Percentiles rank a stretch among this genome's conserved stretches.
Conservation (phyloP, 2,329 filamentous ascomycete species). For the Epichloe sp. region DNA sequence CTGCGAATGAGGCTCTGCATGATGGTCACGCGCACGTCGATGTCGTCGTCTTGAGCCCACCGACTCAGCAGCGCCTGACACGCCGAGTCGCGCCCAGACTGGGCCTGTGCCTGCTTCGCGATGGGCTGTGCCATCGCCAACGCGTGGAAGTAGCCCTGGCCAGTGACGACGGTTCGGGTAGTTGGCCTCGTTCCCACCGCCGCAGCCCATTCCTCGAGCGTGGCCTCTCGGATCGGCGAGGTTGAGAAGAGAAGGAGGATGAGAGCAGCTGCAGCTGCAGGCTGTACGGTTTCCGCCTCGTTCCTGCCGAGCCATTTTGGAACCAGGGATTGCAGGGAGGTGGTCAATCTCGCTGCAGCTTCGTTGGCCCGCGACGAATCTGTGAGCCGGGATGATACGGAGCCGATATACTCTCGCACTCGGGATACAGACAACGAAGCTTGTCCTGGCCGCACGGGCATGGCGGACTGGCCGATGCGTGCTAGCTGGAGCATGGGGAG, state of each 20-base stretch:
- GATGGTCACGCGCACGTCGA: constrained; percentile 42
- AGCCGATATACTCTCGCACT: constrained; percentile 9
- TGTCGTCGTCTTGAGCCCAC: constrained; percentile 36
- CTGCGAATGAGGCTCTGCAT: constrained; percentile 39
- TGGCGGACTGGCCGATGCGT: constrained; percentile 9
- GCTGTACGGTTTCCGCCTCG: constrained; percentile 36
- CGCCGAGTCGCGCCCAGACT: constrained; percentile 19
- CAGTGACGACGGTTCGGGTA: constrained; percentile 24
- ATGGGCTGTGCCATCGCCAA: constrained; percentile 37
- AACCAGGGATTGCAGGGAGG: constrained; percentile 21
- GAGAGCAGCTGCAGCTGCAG: constrained; percentile 37
- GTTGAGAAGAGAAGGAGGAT: constrained; percentile 33
- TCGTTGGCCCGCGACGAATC: background rate
- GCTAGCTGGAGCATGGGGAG: constrained; percentile 33
- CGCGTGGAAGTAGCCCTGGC: constrained; percentile 39
- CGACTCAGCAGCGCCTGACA: constrained; percentile 33
- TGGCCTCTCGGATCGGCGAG: constrained; percentile 20
- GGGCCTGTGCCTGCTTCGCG: constrained; percentile 7
- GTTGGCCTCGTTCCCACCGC: constrained; percentile 23
- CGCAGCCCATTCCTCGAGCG: constrained; percentile 34
- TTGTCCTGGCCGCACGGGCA: constrained; percentile 11
- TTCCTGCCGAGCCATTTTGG: constrained; percentile 34
- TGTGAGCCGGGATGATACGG: constrained; percentile 12
- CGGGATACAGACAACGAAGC: constrained; percentile 13
- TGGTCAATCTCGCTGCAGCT: constrained; percentile 11